These are phyloP conservation scores for Colletotrichum navitas DNA, from an alignment of 2,329 filamentous ascomycete species.

Conservation along the genomic window DNA sequence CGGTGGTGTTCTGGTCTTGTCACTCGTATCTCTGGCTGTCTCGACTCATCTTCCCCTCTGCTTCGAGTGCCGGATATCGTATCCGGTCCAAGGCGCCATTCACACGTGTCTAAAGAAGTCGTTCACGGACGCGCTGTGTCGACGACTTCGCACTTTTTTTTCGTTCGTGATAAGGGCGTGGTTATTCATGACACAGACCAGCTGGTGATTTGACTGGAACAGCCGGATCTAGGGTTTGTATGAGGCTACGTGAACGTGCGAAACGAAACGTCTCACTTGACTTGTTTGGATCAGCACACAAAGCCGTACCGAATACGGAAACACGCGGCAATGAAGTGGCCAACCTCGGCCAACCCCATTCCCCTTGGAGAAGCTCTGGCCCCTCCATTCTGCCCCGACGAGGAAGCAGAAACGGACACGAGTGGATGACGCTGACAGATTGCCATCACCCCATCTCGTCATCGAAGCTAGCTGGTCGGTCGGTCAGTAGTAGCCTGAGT, in stretches of 20 bases:
- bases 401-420: slow-evolving; percentile 2
- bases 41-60: not conserved
- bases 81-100: not conserved
- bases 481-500: not conserved
- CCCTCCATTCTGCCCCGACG: not conserved
- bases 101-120: not conserved
- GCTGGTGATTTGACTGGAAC: not conserved
- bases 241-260: not conserved
- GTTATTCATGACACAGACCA: not conserved
- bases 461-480: not conserved
- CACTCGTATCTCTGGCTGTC: not conserved
- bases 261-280: not conserved
- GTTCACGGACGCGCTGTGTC: not conserved
- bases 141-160: not conserved
- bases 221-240: not conserved
- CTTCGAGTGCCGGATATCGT: not conserved
- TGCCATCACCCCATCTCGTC: not conserved
- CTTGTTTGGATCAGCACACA: not conserved
- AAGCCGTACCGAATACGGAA: not conserved
- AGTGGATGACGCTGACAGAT: slow-evolving; percentile 4
- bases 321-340: not conserved
- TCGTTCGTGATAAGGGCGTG: not conserved
- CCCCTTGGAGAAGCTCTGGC: not conserved
- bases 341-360: not conserved
- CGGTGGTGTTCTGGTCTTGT: not conserved